These are phyloP conservation scores for Lactifluus volemus DNA, from an alignment of 768 basidiomycete species.

Conservation along the genomic window DNA sequence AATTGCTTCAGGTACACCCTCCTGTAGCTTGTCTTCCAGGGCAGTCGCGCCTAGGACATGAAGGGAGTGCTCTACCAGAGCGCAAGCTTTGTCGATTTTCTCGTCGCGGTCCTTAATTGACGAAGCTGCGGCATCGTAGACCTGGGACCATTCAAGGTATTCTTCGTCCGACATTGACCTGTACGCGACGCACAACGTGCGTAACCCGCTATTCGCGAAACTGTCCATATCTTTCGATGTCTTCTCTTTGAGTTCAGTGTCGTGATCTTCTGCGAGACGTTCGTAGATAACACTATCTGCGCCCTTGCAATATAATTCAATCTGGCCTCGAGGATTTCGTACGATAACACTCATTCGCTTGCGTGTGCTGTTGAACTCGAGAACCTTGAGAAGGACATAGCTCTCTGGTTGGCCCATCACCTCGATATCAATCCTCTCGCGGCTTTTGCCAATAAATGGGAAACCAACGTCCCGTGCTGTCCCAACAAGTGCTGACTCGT, in stretches of 20 bases:
- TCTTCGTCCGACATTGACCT: conserved; percentile 74
- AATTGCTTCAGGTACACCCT: conserved; percentile 94
- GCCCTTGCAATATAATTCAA: conserved; percentile 92
- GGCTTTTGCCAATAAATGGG: conserved; percentile 71
- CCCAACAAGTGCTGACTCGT: conserved; percentile 89
- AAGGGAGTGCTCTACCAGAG: conserved; percentile 73
- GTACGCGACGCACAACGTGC: conserved; percentile 87
- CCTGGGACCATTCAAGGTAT: conserved; percentile 69
- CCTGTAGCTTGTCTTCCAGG: conserved; percentile 94
- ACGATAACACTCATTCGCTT: conserved; percentile 95
- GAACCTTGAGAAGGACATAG: conserved; percentile 66
- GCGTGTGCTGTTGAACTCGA: conserved; percentile 91
- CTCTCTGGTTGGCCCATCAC: conserved; percentile 84
- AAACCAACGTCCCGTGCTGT: conserved; percentile 92
- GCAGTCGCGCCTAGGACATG: conserved; percentile 91
- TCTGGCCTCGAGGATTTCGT: conserved; percentile 71
- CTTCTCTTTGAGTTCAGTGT: conserved; percentile 60
- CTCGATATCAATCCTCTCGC: conserved; percentile 77
- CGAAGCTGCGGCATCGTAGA: conserved; percentile 76
- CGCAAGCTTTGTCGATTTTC: conserved; percentile 83
- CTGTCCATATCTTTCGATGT: conserved; percentile 85
- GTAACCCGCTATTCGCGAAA: conserved; percentile 87
- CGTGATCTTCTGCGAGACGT: conserved; percentile 70
- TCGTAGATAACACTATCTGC: conserved; percentile 93
- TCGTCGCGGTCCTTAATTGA: conserved; percentile 78